Evolutionary conservation across 306 rosid genomes (phyloP).

Genomic region (Calophaca sinica): DNA sequence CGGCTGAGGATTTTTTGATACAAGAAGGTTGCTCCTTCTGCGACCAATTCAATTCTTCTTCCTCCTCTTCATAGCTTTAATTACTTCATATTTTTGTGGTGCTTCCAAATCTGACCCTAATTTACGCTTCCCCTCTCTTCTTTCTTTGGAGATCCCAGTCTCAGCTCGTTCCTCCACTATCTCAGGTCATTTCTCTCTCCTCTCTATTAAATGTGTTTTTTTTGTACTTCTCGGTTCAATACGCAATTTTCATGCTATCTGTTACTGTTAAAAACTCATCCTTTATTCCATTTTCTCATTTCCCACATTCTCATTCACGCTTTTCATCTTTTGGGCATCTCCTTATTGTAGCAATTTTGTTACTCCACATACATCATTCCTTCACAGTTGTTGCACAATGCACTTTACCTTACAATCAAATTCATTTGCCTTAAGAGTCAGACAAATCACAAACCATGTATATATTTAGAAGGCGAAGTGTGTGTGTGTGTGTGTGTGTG

Average conservation of each 20-base stretch:
- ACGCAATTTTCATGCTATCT: neutral
- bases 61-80: neutral
- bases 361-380: neutral
- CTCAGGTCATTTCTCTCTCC: slow-evolving; percentile 32
- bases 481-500: neutral
- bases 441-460: neutral
- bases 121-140: neutral
- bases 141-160: slow-evolving; percentile 14
- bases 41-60: neutral
- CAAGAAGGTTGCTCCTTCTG: neutral
- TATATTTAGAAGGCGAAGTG: neutral
- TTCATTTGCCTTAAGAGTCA: slow-evolving; percentile 2
- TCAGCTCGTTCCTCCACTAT: neutral
- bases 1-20: slow-evolving; percentile 30
- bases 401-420: neutral
- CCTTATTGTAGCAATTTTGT: slow-evolving; percentile 11
- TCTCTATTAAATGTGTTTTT: neutral
- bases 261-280: neutral
- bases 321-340: slow-evolving; percentile 43
- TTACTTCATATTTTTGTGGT: neutral
- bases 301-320: neutral
- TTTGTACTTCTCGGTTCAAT: neutral
- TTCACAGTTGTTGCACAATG: neutral
- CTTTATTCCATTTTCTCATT: slow-evolving; percentile 8
- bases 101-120: slow-evolving; percentile 6